Evolutionary conservation across 139 green algal species (phyloP), one percentile per base, ranked within the genome.

Genomic region (Medakamo hakoo): DNA sequence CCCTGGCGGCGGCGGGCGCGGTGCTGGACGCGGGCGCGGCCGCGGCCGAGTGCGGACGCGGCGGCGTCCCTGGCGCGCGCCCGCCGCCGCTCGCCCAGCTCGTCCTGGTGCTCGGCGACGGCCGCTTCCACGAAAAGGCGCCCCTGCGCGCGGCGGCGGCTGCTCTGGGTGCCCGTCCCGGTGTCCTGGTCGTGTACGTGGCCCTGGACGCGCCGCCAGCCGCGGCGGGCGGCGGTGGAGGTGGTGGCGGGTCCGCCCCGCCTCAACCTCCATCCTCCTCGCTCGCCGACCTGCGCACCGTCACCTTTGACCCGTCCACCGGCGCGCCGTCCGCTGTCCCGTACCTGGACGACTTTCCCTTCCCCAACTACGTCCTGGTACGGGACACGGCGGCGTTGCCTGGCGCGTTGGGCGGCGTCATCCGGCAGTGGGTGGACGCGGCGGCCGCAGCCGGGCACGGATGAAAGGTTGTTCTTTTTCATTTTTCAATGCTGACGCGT

Each of bases 331-430:
- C 82, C 25, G 96, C 98, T 72, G 80, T 67, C 27, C 83, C 82
- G 58, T 99, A 99, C 82, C 74, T 99, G 65, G 93, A 99, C 75
- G 84, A 70, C 57, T 99, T 99, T 72, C 93, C 93, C 23, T 99
- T 98, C 68, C 93, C 93, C 0, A 94, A 87, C 72, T 98, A 99
- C 80, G 86, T 95, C 30, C 69, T 98, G 40, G 71, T 99, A 65
- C 63, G 82, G 3, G 89, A 98, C 70, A 93, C 93, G 57, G 68
- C 72, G 1, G 74, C 79, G 23, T 76, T 99, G 63, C 92, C 92
- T 0, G 63, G 66, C 4, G 94, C 86, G 21, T 75, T 99, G 49
- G 85, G 86, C 1, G 86, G 91, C 66, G 71, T 99, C 65, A 60
- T 99, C 72, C 75, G 89, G 32, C 93, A 98, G 76, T 97, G 91